A percentile compares a stretch with the other conserved stretches of the same genome.
Conservation (phyloP, 495 filamentous ascomycete species). For the Daldinia childiae region DNA sequence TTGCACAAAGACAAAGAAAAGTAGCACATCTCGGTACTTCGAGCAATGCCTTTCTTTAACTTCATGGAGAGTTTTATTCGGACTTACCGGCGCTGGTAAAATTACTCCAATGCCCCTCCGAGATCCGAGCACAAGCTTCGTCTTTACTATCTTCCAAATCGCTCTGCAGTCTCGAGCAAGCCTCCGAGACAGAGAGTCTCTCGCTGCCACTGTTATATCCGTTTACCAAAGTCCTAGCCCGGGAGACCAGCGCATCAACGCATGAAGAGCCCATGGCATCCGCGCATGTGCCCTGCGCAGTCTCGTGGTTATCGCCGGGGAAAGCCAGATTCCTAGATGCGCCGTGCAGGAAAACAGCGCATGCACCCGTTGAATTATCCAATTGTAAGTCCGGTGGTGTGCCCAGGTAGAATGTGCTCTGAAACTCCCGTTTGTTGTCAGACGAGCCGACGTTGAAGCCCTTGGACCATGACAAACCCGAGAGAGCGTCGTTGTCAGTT, state of each 20-base stretch:
- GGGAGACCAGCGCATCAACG: constrained; percentile 25
- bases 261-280: constrained; percentile 38
- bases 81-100: constrained; percentile 34
- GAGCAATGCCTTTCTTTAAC: neutral
- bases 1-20: neutral
- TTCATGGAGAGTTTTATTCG: neutral
- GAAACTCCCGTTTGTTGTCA: constrained; percentile 5
- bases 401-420: constrained; percentile 35
- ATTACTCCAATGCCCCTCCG: constrained; percentile 27
- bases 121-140: constrained; percentile 16
- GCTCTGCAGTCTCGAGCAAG: constrained; percentile 22
- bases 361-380: constrained; percentile 23
- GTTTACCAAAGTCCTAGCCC: constrained; percentile 7
- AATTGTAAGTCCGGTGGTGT: constrained; percentile 20
- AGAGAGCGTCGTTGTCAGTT: constrained; percentile 8
- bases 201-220: constrained; percentile 1
- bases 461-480: constrained; percentile 39
- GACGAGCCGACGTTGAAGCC: constrained; percentile 31
- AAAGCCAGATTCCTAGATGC: constrained; percentile 7
- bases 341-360: constrained; percentile 37
- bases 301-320: neutral
- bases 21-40: neutral
- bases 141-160: constrained; percentile 23
- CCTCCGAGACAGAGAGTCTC: neutral
- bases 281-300: constrained; percentile 30